Percentiles rank a stretch among this genome's conserved stretches.
Conservation (phyloP, 176 grass and related monocot genomes). For the Secale cereale region DNA sequence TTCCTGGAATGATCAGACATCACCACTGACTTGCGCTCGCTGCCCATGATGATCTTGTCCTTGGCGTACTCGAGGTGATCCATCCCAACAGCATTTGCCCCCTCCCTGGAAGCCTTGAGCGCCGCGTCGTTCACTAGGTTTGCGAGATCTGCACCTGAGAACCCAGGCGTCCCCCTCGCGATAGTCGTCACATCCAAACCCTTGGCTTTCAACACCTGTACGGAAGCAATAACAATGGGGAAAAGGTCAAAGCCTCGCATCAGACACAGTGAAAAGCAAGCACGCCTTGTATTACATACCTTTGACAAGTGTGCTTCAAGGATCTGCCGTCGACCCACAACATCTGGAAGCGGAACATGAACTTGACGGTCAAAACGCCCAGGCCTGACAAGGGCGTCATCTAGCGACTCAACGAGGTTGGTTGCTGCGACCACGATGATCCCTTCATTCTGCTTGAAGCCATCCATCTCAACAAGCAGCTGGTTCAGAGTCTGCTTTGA, state of each 20-base stretch:
- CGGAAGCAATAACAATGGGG: neutral
- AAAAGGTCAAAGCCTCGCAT: neutral
- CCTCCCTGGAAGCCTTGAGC: neutral
- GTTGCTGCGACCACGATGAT: slow-evolving; percentile 86
- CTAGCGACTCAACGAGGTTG: slow-evolving; percentile 72
- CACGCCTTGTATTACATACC: slow-evolving; percentile 24
- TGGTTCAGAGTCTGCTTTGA: slow-evolving; percentile 58
- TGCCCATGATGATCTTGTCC: neutral
- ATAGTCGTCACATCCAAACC: neutral
- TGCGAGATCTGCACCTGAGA: neutral
- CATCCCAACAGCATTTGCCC: neutral
- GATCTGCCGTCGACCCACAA: slow-evolving; percentile 73
- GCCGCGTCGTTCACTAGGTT: neutral
- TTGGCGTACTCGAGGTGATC: neutral
- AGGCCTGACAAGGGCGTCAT: slow-evolving; percentile 80
- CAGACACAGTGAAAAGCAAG: neutral
- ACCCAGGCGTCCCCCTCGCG: neutral
- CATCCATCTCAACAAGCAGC: slow-evolving; percentile 87
- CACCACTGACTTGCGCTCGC: neutral
- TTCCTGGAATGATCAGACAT: neutral
- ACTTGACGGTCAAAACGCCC: slow-evolving; percentile 83
- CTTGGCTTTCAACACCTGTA: neutral
- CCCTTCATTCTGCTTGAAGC: slow-evolving; percentile 88
- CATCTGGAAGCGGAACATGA: slow-evolving; percentile 74
- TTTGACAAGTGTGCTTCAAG: slow-evolving; percentile 79